Evolutionary conservation across 768 basidiomycete genomes (phyloP), one percentile per base, ranked within the genome.

Genomic region (Phylloporus sp.): DNA sequence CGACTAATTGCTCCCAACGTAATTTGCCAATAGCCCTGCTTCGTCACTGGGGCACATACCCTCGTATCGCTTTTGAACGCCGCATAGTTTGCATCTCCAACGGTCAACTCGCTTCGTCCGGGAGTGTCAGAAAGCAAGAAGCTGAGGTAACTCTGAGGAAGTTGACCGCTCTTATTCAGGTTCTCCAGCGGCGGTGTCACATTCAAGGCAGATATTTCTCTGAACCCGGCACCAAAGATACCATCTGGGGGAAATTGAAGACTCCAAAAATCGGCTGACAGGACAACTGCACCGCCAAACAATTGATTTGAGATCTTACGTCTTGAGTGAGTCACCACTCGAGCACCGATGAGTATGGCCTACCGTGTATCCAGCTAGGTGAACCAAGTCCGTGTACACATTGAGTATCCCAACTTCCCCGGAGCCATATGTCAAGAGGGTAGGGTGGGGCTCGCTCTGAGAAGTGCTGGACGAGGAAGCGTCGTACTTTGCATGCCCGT

Each of bases 1-100:
- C 43, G 44, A 13, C 43, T 39, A 2, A 72, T 49, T 12, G 28
- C 50, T 26, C 59, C 66, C 41, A 73, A 32, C 5, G 10, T 23
- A n/a, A 72, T 63, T 49, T 74, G 65, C 73, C 74, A 75, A 52
- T 67, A 74, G 18, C 52, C 71, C 53, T 35, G n/a, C 0, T 47
- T 0, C 4, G 58, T 69, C 20, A 74, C 68, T 1, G 60, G 54
- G 8, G 59, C 39, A 32, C 64, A 71, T 8, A 72, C 73, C 59
- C 82, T 70, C 1, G 55, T 59, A 61, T 81, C 65, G 9, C 64
- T 63, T 42, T 80, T 80, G 49, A 80, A 81, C 27, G 82, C 61
- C 56, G 70, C 69, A 7, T 80, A 61, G 62, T 80, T 72, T 15
- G 72, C 70, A 8, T 69, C 71, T 10, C 64, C 64, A 12, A 66